Conservation (phyloP, 805 yeast genomes). For the Candida multigemmis region DNA sequence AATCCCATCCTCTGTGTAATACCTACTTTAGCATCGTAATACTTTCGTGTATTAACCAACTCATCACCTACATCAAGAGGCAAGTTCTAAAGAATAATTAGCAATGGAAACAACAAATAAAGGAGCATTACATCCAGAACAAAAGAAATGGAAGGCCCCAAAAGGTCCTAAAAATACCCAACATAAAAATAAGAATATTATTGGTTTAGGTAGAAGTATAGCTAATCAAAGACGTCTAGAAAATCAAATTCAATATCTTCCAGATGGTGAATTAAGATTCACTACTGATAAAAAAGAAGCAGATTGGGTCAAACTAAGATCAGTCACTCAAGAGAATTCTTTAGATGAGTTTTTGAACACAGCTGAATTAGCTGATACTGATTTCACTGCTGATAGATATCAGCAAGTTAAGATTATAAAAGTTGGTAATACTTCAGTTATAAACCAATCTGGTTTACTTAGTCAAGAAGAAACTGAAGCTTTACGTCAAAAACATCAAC, state of each 20-base stretch:
- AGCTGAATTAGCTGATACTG: constrained; percentile 93
- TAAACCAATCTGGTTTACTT: constrained; percentile 39
- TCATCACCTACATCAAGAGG: neutral
- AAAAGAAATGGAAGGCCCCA: constrained; percentile 77
- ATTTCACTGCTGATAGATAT: constrained; percentile 85
- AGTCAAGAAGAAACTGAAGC: constrained; percentile 58
- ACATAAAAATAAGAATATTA: constrained; percentile 72
- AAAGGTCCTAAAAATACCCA: constrained; percentile 89
- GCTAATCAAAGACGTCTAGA: constrained; percentile 65
- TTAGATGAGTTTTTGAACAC: constrained; percentile 91
- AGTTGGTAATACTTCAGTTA: constrained; percentile 45
- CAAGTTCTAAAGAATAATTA: neutral
- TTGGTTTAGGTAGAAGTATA: constrained; percentile 81
- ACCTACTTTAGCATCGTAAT: no score
- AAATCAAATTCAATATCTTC: constrained; percentile 60
- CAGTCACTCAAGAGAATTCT: constrained; percentile 91
- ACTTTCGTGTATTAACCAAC: no score
- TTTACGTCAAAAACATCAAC: constrained; percentile 52
- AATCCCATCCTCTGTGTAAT: constrained; percentile 1
- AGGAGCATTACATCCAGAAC: constrained; percentile 35
- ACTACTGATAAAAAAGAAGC: constrained; percentile 82
- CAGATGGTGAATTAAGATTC: constrained; percentile 85
- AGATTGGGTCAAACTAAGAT: constrained; percentile 80
- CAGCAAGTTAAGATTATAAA: constrained; percentile 78
- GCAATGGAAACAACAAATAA: constrained; percentile 16